These are phyloP conservation scores for Aspergillus terreus DNA, from an alignment of 2,329 filamentous ascomycete species.

Conservation along the genomic window DNA sequence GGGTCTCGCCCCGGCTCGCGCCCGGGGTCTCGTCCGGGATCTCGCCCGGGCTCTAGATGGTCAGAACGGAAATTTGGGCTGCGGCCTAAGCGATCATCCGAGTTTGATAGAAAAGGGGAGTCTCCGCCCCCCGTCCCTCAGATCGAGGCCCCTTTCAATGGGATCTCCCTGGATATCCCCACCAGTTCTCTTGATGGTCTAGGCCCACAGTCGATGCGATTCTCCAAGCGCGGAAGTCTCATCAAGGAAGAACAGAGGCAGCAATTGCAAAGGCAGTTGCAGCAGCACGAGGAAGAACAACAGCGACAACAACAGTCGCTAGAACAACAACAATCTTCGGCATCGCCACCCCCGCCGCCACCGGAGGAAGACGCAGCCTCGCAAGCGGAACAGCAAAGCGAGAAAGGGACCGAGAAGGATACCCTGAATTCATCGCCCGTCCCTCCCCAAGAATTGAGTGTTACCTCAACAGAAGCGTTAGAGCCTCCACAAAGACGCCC, in stretches of 20 bases:
- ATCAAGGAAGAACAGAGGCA: constrained; percentile 47
- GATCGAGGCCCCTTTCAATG: constrained; percentile 41
- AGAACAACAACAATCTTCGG: background rate
- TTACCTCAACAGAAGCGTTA: constrained; percentile 16
- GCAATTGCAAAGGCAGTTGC: constrained; percentile 28
- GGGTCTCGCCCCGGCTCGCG: constrained; percentile 31
- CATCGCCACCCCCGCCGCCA: background rate
- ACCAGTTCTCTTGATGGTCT: constrained; percentile 52
- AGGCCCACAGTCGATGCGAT: constrained; percentile 50
- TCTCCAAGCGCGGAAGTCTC: constrained; percentile 60
- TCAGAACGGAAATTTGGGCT: constrained; percentile 42
- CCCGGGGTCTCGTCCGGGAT: constrained; percentile 26
- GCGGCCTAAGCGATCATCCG: constrained; percentile 29
- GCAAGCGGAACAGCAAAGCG: constrained; percentile 6
- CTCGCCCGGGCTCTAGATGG: constrained; percentile 40
- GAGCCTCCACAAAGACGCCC: constrained; percentile 23
- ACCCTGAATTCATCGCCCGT: constrained; percentile 3
- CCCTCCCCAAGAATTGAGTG: constrained; percentile 12
- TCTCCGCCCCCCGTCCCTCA: constrained; percentile 31
- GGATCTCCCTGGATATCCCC: constrained; percentile 55
- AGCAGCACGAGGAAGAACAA: constrained; percentile 13
- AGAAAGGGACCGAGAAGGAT: background rate
- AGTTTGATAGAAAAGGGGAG: constrained; percentile 28
- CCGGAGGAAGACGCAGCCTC: constrained; percentile 5
- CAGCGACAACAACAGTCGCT: constrained; percentile 5